Conservation (phyloP, 2,329 filamentous ascomycete genomes). For the Karstenula rhodostoma region DNA sequence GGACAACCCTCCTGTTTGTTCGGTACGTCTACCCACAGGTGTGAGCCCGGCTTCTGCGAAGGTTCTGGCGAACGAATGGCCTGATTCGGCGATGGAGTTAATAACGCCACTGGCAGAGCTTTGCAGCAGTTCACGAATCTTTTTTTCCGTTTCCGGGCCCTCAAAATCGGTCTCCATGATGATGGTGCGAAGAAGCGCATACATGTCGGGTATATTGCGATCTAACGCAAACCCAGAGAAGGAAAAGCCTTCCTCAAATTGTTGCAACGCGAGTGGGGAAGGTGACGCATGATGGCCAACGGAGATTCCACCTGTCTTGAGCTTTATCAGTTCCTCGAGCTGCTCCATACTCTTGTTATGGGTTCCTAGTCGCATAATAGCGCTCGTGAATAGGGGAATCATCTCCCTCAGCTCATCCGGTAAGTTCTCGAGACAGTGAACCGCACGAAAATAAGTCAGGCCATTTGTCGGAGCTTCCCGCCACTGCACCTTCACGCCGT, state of each 20-base stretch:
- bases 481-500: constrained; percentile 81
- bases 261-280: constrained; percentile 74
- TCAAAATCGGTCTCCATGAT: constrained; percentile 91
- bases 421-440: constrained; percentile 80
- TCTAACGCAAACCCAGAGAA: constrained; percentile 90
- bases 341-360: constrained; percentile 90
- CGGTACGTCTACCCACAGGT: constrained; percentile 73
- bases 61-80: constrained; percentile 84
- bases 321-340: constrained; percentile 92
- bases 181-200: constrained; percentile 80
- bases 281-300: constrained; percentile 85
- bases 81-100: constrained; percentile 89
- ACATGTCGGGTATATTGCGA: constrained; percentile 89
- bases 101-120: constrained; percentile 87
- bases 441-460: constrained; percentile 91
- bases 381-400: constrained; percentile 89
- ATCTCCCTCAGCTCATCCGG: constrained; percentile 85
- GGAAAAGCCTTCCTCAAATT: constrained; percentile 80
- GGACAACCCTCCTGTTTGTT: constrained; percentile 89
- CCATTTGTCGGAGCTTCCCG: constrained; percentile 93
- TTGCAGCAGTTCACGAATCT: constrained; percentile 86
- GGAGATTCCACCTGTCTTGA: constrained; percentile 91
- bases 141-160: constrained; percentile 78
- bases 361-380: constrained; percentile 92
- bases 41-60: constrained; percentile 84